These are phyloP conservation scores for Hericium erinaceus DNA, from an alignment of 768 basidiomycete genomes.

Conservation along the genomic window DNA sequence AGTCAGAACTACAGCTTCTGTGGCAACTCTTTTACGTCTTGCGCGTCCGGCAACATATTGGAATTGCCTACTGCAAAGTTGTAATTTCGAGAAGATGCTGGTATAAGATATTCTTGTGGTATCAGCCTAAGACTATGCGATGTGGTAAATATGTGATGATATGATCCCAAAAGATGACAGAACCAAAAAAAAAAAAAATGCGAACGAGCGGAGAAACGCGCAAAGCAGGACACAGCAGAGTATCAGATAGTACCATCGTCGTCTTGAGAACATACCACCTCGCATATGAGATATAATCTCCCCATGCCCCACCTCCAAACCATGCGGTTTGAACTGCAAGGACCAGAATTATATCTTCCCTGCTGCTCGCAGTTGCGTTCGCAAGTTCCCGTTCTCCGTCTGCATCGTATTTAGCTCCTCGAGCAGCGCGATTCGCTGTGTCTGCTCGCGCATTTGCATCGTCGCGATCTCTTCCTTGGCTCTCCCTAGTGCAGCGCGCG, in stretches of 20 bases:
- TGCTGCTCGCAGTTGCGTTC: slow-evolving; percentile 56
- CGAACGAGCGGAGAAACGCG: not conserved
- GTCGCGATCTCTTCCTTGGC: slow-evolving; percentile 62
- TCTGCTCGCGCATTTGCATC: slow-evolving; percentile 64
- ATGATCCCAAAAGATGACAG: not conserved
- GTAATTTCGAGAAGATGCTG: not conserved
- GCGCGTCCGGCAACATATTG: too few relatives aligned
- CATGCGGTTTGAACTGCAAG: not conserved
- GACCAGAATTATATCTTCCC: slow-evolving; percentile 32
- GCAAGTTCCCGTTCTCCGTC: slow-evolving; percentile 63
- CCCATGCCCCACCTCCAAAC: not conserved
- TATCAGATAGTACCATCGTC: not conserved
- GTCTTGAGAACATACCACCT: not conserved
- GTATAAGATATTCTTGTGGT: slow-evolving; percentile 1
- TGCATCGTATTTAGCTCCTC: slow-evolving; percentile 84
- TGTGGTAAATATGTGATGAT: not conserved
- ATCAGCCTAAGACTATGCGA: not conserved
- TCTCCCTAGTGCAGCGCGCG: slow-evolving; percentile 34
- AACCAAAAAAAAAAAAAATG: not conserved
- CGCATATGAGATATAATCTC: not conserved
- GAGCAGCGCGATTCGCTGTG: slow-evolving; percentile 72
- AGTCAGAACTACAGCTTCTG: too few relatives aligned
- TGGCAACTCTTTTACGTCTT: too few relatives aligned
- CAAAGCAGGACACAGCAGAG: not conserved
- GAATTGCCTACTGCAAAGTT: too few relatives aligned